Percentiles rank a stretch among this genome's conserved stretches.
phyloP scores from a whole-genome alignment of 495 filamentous ascomycete species.

The Schizothecium vesticola region DNA sequence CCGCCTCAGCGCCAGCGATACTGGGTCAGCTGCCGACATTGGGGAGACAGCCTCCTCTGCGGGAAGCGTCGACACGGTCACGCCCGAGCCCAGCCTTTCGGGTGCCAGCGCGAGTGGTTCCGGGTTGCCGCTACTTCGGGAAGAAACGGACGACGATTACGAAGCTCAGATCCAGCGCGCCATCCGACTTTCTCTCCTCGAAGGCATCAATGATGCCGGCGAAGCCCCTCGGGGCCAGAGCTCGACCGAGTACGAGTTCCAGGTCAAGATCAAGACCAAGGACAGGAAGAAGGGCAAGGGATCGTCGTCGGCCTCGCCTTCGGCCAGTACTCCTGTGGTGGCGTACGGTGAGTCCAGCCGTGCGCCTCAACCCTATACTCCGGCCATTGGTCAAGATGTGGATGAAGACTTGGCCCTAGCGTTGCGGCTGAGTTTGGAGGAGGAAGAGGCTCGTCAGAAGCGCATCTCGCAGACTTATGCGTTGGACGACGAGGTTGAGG shows the following conservation, averaged over 20 bases:
- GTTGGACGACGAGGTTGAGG: constrained; percentile 6
- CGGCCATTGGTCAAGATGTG: constrained; percentile 18
- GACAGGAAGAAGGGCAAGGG: constrained; percentile 33
- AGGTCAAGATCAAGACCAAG: constrained; percentile 47
- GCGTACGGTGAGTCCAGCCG: constrained; percentile 19
- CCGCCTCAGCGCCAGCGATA: constrained; percentile 46
- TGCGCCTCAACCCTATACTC: neutral
- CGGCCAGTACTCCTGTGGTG: constrained; percentile 24
- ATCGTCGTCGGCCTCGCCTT: constrained; percentile 34
- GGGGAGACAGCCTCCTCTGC: constrained; percentile 43
- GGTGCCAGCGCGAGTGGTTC: constrained; percentile 31
- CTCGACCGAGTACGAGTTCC: constrained; percentile 45
- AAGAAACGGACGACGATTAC: constrained; percentile 54
- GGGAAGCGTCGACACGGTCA: constrained; percentile 46
- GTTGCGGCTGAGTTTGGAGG: constrained; percentile 75
- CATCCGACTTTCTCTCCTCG: constrained; percentile 69
- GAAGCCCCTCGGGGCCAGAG: constrained; percentile 25
- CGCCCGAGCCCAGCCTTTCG: constrained; percentile 45
- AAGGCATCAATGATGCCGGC: constrained; percentile 39
- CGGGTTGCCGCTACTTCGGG: constrained; percentile 22
- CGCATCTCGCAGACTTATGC: neutral
- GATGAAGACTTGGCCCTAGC: constrained; percentile 81
- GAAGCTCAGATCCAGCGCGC: constrained; percentile 77
- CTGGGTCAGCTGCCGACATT: constrained; percentile 42
- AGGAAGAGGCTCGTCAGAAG: constrained; percentile 52